Evolutionary conservation across 148 eudicot species (phyloP).

Genomic region (Talinum fruticosum): DNA sequence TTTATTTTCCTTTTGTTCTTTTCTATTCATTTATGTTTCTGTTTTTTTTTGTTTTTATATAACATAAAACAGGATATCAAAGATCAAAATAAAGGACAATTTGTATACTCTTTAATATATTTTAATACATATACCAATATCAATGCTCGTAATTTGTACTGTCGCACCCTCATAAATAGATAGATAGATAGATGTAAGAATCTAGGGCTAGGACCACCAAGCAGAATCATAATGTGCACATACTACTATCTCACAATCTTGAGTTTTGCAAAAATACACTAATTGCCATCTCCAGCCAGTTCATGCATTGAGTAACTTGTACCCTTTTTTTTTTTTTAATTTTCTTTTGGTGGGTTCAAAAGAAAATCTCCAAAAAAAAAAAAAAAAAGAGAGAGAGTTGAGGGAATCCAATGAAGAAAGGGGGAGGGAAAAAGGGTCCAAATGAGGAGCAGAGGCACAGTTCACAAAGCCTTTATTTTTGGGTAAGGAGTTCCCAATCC

Average conservation of each 20-base stretch:
- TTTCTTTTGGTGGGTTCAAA: no score
- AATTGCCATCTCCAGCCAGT: conserved; percentile 19
- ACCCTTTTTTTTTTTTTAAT: background rate
- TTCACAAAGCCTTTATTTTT: conserved; percentile 16
- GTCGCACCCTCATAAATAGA: conserved; percentile 5
- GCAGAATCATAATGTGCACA: conserved; percentile 23
- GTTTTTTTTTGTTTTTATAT: no score
- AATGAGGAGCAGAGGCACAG: conserved; percentile 10
- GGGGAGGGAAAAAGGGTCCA: conserved; percentile 15
- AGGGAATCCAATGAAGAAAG: conserved; percentile 31
- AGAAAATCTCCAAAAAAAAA: background rate
- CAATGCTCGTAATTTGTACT: conserved; percentile 13
- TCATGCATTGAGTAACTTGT: conserved; percentile 14
- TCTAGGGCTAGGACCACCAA: conserved; percentile 7
- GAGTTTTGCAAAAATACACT: conserved; percentile 18
- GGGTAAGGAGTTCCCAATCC: no score
- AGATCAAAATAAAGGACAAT: no score
- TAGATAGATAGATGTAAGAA: conserved; percentile 27
- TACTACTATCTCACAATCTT: conserved; percentile 14
- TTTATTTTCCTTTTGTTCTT: no score
- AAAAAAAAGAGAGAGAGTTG: background rate
- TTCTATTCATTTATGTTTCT: no score
- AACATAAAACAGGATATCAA: no score
- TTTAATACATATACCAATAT: no score
- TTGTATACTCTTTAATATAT: no score